Base-by-base conservation (phyloP, 257 asterid species). In the Solanum arcanum region DNA sequence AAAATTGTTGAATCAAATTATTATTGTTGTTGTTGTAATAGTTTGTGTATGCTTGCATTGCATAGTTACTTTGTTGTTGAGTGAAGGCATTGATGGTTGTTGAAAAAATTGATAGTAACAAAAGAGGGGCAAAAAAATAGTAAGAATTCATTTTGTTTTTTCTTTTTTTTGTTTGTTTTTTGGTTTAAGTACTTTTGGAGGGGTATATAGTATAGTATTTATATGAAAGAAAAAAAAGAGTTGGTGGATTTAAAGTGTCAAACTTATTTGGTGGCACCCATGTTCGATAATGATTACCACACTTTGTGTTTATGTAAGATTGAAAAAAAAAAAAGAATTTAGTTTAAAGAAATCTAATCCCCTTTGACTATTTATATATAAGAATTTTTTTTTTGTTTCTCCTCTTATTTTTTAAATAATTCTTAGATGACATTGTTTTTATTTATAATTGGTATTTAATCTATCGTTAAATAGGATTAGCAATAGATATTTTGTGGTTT, bases 241-340 rank as follows among this genome's bases (percentile, higher is more conserved):
- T 88, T 66, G 92, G 77, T 91, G 90, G 90, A 86, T 86, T 86
- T 72, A 29, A 84, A 52, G 88, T 86, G 89, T 86, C 88, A 87
- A 87, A 80, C 86, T 31, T 74, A 69, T 64, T 64, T 72, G 93
- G 92, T 89, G 91, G 92, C 92, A 90, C 88, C 90, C 94, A 90
- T 88, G 92, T 91, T 89, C 91, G 86, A 83, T 86, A 89, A 90
- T 89, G 91, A 91, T 90, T 91, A 80, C 91, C 89, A 66, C 84
- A 83, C 80, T 87, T 62, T 35, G 35, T 80, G 27, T 72, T 9
- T 59, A 37, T 86, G 81, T 84, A 80, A 80, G 4, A 68, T 16
- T 73, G 72, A 56, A 31, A 86, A 72, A 7, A 7, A 14, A 31
- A 0, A 46, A 52, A 60, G 42, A 60, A 82, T 83, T 33, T 86